Conservation (phyloP, 805 yeast species). For the Pichia gijzeniarum region DNA sequence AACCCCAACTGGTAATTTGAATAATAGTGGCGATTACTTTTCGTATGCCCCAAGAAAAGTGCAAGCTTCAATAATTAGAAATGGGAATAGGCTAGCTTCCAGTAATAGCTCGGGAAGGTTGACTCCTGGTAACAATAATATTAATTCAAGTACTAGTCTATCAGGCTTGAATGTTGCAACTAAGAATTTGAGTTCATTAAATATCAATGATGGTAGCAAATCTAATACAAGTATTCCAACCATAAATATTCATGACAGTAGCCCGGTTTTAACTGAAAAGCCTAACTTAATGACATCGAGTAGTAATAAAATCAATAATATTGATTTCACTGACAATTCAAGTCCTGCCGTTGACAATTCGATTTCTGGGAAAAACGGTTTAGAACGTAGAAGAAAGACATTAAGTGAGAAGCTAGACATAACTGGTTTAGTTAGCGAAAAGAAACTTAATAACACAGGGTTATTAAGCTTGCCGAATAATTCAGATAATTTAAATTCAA, state of each 20-base stretch:
- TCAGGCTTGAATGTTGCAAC: neutral
- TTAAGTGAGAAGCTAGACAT: slow-evolving; percentile 12
- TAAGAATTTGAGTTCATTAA: neutral
- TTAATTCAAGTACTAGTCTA: neutral
- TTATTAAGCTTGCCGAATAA: neutral
- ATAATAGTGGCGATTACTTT: slow-evolving; percentile 12
- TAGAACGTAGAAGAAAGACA: slow-evolving; percentile 13
- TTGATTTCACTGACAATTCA: neutral
- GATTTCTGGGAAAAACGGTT: neutral
- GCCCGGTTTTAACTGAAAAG: slow-evolving; percentile 26
- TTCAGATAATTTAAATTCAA: neutral
- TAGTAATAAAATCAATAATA: neutral
- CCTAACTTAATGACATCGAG: slow-evolving; percentile 6
- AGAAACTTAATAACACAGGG: neutral
- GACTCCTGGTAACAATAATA: slow-evolving; percentile 4
- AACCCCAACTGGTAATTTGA: slow-evolving; percentile 5
- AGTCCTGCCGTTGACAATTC: neutral
- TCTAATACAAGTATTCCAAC: neutral
- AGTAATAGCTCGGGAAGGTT: slow-evolving; percentile 1
- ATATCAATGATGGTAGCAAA: neutral
- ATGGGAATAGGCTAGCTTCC: slow-evolving; percentile 12
- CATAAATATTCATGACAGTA: slow-evolving; percentile 10
- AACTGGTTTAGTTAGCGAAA: slow-evolving; percentile 3
- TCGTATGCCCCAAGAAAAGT: slow-evolving; percentile 14
- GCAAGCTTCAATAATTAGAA: slow-evolving; percentile 12